Base-by-base conservation (phyloP, 108 stramenopile species). In the Pelagomonas calceolata region DNA sequence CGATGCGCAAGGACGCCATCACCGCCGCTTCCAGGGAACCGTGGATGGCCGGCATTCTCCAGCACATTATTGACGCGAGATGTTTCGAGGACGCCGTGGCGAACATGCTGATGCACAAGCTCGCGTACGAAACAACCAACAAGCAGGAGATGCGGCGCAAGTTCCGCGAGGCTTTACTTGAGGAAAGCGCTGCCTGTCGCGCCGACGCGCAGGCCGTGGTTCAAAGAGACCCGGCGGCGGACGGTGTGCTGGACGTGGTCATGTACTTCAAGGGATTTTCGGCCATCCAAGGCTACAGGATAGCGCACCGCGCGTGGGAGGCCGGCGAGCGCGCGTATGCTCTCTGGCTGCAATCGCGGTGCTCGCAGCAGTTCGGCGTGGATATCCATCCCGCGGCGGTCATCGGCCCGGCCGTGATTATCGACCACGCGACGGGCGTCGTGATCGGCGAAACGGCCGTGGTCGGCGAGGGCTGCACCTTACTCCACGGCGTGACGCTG, bases 261-360 rank as follows among this genome's bases (percentile, higher is more conserved):
- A 66, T 90, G 7, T 87, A 85, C 71, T 78, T 77, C 69, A 90
- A 90, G 70, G 88, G 88, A 17, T 85, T 84, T 73, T 66, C 74
- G 34, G 70, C 71, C 36, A 68, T 84, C 51, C 80, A 79, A 0
- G 51, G 79, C 17, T 80, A 84, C 73, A 73, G 83, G 0, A 78
- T 80, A 32, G 85, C 85, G 32, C 73, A 86, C 65, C 69, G 80
- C 44, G 70, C 71, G 0, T 84, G 83, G 83, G 30, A 30, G 29
- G 64, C 36, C 1, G 67, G 76, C 37, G 21, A 32, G 32, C 30
- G 0, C 64, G 70, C 80, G 0, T 66, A 90, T 66, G 89, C 92
- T 21, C 86, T 81, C 35, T 92, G 82, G 63, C 70, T 92, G 34
- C 94, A 95, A 74, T 85, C 84, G 31, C 88, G 91, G 71, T 81